Percentiles rank a stretch among this genome's conserved stretches.
Evolutionary conservation across 148 eudicot genomes (phyloP).

Genomic region (Dianthus caryophyllus): DNA sequence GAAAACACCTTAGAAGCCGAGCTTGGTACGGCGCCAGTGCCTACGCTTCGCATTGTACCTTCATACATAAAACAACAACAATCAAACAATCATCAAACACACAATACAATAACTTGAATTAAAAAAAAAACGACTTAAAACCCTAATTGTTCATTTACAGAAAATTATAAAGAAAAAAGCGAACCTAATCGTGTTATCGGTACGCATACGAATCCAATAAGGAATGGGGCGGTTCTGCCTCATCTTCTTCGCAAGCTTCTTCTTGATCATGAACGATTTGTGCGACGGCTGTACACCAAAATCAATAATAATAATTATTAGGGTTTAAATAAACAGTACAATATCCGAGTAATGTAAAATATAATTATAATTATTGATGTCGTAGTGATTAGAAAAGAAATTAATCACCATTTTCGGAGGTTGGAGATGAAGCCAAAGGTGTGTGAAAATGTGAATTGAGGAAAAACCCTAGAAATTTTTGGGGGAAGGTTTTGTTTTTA

Average conservation of each 20-base stretch:
- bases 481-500: too few relatives aligned
- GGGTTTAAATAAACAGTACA: too few relatives aligned
- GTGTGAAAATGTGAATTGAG: not conserved
- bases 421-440: constrained; percentile 12
- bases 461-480: constrained; percentile 13
- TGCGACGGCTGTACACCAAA: constrained; percentile 56
- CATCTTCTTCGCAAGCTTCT: constrained; percentile 90
- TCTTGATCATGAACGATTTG: constrained; percentile 79
- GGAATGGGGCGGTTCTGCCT: constrained; percentile 90
- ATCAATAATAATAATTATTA: too few relatives aligned
- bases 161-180: not conserved
- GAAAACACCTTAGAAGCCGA: constrained; percentile 27
- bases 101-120: not conserved
- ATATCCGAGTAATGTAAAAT: too few relatives aligned
- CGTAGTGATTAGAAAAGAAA: not conserved
- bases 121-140: too few relatives aligned
- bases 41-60: constrained; percentile 38
- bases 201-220: constrained; percentile 84
- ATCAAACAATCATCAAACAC: not conserved
- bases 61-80: not conserved
- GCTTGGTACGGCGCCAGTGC: constrained; percentile 42
- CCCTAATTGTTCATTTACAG: not conserved
- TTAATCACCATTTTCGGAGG: constrained; percentile 22
- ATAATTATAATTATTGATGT: too few relatives aligned
- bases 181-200: constrained; percentile 77